Conservation (phyloP, 2,329 filamentous ascomycete genomes). For the Samsoniella hepiali region DNA sequence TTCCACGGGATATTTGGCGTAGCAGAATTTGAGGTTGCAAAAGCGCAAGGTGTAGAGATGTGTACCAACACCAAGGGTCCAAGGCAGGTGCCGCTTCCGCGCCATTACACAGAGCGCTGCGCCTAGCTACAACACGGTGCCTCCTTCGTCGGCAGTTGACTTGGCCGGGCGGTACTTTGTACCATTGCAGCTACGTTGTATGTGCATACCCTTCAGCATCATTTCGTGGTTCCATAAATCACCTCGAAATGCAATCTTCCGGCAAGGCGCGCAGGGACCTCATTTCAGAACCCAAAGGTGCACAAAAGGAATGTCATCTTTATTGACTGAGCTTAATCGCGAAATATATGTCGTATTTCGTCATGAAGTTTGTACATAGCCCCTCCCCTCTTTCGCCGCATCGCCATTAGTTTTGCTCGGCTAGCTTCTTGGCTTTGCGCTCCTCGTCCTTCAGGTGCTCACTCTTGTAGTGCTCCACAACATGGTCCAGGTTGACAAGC, state of each 20-base stretch:
- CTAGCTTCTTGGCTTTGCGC: slow-evolving; percentile 50
- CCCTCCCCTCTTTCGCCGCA: slow-evolving; percentile 20
- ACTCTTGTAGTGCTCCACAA: slow-evolving; percentile 56
- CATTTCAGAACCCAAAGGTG: background rate
- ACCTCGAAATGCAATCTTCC: background rate
- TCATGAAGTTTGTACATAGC: slow-evolving; percentile 18
- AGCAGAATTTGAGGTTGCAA: background rate
- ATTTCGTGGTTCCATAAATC: background rate
- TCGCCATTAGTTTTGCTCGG: slow-evolving; percentile 33
- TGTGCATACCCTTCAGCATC: background rate
- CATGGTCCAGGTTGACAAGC: slow-evolving; percentile 51
- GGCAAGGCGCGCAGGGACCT: background rate
- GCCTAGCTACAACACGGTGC: background rate
- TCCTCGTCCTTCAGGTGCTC: slow-evolving; percentile 54
- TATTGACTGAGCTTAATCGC: slow-evolving; percentile 14
- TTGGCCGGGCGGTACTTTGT: background rate
- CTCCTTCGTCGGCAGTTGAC: slow-evolving; percentile 1
- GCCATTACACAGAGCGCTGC: slow-evolving; percentile 1
- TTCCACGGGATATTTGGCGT: background rate
- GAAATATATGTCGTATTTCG: slow-evolving; percentile 1
- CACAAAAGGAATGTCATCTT: slow-evolving; percentile 16
- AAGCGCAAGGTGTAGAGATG: background rate
- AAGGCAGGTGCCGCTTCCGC: slow-evolving; percentile 11
- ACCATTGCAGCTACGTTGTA: background rate
- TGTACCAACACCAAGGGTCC: background rate